phyloP scores from a whole-genome alignment of 208 protist species.

The Phytomonas serpens region DNA sequence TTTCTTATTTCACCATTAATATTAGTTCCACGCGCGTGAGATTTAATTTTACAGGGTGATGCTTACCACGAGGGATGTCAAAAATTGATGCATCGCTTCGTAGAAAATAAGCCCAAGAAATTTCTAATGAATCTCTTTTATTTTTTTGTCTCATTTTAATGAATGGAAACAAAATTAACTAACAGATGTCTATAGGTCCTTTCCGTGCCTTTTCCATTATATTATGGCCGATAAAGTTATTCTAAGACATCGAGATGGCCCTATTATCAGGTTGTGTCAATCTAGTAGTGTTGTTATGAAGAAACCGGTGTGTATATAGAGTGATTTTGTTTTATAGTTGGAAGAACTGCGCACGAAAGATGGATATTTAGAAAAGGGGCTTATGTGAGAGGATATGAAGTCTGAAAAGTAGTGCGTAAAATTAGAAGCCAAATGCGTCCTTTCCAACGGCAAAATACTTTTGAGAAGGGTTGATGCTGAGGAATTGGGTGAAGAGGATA shows the following conservation, averaged over 20 bases:
- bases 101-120: constrained; percentile 54
- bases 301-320: constrained; percentile 5
- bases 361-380: neutral
- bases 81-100: constrained; percentile 33
- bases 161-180: neutral
- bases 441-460: neutral
- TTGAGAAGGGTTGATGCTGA: neutral
- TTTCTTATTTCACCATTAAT: neutral
- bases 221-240: constrained; percentile 16
- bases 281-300: neutral
- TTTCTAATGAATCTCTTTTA: neutral
- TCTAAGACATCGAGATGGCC: constrained; percentile 18
- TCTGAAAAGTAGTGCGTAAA: neutral
- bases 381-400: neutral
- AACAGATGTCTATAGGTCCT: constrained; percentile 23
- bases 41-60: constrained; percentile 18
- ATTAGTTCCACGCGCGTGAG: neutral
- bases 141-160: neutral
- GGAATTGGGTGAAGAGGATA: neutral
- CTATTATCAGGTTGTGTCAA: neutral
- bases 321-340: neutral
- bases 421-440: neutral
- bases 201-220: constrained; percentile 9
- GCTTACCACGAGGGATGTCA: constrained; percentile 50
- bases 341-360: neutral